A percentile compares a stretch with the other conserved stretches of the same genome.
These are phyloP conservation scores for Dicorynia guianensis DNA, from an alignment of 306 rosid species.

Conservation along the genomic window DNA sequence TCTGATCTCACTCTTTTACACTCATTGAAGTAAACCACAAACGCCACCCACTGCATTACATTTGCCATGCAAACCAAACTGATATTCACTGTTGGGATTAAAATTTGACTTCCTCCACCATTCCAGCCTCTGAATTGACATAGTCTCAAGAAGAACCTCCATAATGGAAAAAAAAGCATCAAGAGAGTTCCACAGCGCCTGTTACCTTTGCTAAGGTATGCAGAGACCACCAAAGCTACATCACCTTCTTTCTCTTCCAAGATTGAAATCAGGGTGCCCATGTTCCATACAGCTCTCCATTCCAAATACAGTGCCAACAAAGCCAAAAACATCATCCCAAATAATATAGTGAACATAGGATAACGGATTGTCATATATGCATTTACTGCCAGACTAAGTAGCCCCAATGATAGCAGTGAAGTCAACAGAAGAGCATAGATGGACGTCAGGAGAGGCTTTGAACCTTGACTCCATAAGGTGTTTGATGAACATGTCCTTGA, in stretches of 20 bases:
- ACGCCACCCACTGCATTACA: slow-evolving; percentile 21
- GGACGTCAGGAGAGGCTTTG: slow-evolving; percentile 38
- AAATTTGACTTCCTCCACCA: neutral
- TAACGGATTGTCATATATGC: neutral
- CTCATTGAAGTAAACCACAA: slow-evolving; percentile 34
- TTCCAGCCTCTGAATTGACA: neutral
- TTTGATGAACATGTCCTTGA: slow-evolving; percentile 29
- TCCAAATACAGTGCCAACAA: slow-evolving; percentile 19
- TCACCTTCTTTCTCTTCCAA: slow-evolving; percentile 39
- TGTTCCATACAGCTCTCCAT: slow-evolving; percentile 40
- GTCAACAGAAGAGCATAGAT: slow-evolving; percentile 20
- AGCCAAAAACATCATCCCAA: slow-evolving; percentile 20
- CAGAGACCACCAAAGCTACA: slow-evolving; percentile 33
- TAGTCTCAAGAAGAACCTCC: slow-evolving; percentile 28
- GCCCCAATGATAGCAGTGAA: slow-evolving; percentile 5
- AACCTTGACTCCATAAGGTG: slow-evolving; percentile 34
- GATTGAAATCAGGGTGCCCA: slow-evolving; percentile 36
- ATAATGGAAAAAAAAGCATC: slow-evolving; percentile 13
- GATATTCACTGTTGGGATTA: neutral
- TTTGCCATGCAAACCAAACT: slow-evolving; percentile 23
- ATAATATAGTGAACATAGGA: neutral
- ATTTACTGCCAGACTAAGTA: neutral
- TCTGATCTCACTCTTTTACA: slow-evolving; percentile 10
- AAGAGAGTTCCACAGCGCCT: slow-evolving; percentile 33
- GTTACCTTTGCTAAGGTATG: slow-evolving; percentile 20